Evolutionary conservation across 139 green algal genomes (phyloP), one percentile per base, ranked within the genome.

Genomic region (Chlorella sp.): DNA sequence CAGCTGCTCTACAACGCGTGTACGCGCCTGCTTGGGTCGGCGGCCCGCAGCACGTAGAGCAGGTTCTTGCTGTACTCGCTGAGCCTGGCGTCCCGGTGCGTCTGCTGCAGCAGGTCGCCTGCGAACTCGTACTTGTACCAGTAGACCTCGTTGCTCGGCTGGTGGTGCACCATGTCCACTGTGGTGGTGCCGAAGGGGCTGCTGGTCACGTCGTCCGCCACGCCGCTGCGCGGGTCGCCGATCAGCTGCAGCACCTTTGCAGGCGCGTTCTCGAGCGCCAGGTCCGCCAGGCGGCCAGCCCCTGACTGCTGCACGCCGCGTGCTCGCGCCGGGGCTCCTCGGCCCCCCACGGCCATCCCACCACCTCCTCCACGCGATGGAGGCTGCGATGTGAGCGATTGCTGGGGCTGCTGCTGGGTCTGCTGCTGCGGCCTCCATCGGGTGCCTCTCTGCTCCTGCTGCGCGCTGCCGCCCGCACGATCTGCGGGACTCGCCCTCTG

Each of bases 41-140:
- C 84, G 33, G 75, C 81, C 23, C 84, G 61, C 69, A 89, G 65
- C 14, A 89, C 31, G 74, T 89, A 89, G 49, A 87, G 77, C 34
- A 86, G 68, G 72, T 89, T 89, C 42, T 80, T 81, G 30, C 35
- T 77, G 62, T 83, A 75, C 68, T 89, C 84, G 4, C 78, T 86
- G 55, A 89, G 80, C 32, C 84, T 42, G 0, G 64, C 55, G 69
- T 89, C 80, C 31, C 82, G 74, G 67, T 87, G 82, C 23, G 65
- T 70, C 31, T 81, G 63, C 1, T 60, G 66, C 34, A 77, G 30
- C 60, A 64, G 27, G 27, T 75, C 50, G 10, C 72, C 75, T 36
- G 74, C 65, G 55, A 76, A 62, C 73, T 80, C 81, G 62, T 87
- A 87, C 35, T 83, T 82, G 72, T 82, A 89, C 84, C 84, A 89